Base-by-base conservation (phyloP, 441 rosid genomes). In the Mallotus japonicus region DNA sequence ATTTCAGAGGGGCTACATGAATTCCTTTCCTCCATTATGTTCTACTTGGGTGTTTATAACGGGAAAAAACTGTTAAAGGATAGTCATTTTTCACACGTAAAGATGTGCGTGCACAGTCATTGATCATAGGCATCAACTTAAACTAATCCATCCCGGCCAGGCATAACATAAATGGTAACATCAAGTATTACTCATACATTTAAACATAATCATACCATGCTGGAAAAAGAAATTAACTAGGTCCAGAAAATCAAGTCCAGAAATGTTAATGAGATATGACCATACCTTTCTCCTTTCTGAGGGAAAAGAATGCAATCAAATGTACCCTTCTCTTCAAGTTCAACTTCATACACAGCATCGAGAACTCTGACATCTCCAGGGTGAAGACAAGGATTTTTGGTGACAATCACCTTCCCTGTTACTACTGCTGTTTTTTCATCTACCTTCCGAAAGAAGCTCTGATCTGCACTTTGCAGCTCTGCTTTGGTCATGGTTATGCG, bases 361-460 rank as follows among this genome's bases (percentile, higher is more conserved):
- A 95, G 95, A 79, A 91, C 93, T 89, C 98, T 85, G 57, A 95
- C 53, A 75, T 95, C 99, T 73, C 99, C 97, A 0, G 98, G 99
- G 75, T 95, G 97, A 80, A 95, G 97, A 74, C 98, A 95, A 32
- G 99, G 99, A 76, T 91, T 95, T 78, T 89, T 95, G 16, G 99
- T 95, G 77, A 95, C 97, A 16, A 90, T 86, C 62, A 92, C 91
- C 83, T 86, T 89, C 47, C 98, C 97, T 44, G 84, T 67, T 11
- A 95, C 74, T 69, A 87, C 71, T 47, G 93, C 80, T 67, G 97
- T 89, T 72, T 72, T 83, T 67, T 87, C 92, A 73, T 91, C 93
- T 46, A 85, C 84, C 83, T 74, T 90, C n/a, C 0, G 75, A 77
- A 88, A 95, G 79, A 76, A 82, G 63, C 80, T 87, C 75, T 81